A percentile compares a stretch with the other conserved stretches of the same genome.
These are phyloP conservation scores for Auriscalpium vulgare DNA, from an alignment of 768 basidiomycete species.

Conservation along the genomic window DNA sequence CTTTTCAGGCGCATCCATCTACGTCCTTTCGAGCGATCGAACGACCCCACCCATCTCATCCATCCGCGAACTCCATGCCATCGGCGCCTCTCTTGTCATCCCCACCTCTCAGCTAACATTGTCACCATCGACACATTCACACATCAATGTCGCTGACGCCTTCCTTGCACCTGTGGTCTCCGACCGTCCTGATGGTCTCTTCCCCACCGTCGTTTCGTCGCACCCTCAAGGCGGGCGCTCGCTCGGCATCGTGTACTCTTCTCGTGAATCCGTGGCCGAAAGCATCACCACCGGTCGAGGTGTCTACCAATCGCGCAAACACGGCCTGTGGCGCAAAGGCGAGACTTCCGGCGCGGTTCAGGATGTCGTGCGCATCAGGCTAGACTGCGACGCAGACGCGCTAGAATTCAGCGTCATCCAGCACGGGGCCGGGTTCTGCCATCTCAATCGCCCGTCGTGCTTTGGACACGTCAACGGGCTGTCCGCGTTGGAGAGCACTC, in stretches of 20 bases:
- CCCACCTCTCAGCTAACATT: slow-evolving; percentile 65
- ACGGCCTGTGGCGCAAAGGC: slow-evolving; percentile 95
- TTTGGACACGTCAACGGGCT: slow-evolving; percentile 82
- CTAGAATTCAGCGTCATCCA: slow-evolving; percentile 88
- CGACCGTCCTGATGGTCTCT: slow-evolving; percentile 87
- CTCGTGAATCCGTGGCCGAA: slow-evolving; percentile 73
- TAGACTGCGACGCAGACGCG: slow-evolving; percentile 91
- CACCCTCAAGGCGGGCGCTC: slow-evolving; percentile 55
- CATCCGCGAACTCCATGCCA: slow-evolving; percentile 52
- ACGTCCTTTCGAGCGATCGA: slow-evolving; percentile 46
- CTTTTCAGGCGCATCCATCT: slow-evolving; percentile 54
- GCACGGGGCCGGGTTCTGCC: slow-evolving; percentile 90
- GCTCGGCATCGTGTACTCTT: slow-evolving; percentile 95
- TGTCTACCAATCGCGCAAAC: slow-evolving; percentile 93
- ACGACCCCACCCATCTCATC: slow-evolving; percentile 46
- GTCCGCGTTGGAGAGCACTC: slow-evolving; percentile 70
- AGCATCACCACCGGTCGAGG: slow-evolving; percentile 85
- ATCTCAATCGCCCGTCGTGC: slow-evolving; percentile 80
- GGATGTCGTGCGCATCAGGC: slow-evolving; percentile 69
- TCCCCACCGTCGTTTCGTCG: slow-evolving; percentile 86
- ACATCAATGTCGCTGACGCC: slow-evolving; percentile 73
- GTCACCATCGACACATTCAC: slow-evolving; percentile 38
- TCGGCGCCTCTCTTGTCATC: slow-evolving; percentile 61
- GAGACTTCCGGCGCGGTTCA: slow-evolving; percentile 95
- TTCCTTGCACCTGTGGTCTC: slow-evolving; percentile 79